phyloP scores from a whole-genome alignment of 305 asterid species.

The Fraxinus platypoda region DNA sequence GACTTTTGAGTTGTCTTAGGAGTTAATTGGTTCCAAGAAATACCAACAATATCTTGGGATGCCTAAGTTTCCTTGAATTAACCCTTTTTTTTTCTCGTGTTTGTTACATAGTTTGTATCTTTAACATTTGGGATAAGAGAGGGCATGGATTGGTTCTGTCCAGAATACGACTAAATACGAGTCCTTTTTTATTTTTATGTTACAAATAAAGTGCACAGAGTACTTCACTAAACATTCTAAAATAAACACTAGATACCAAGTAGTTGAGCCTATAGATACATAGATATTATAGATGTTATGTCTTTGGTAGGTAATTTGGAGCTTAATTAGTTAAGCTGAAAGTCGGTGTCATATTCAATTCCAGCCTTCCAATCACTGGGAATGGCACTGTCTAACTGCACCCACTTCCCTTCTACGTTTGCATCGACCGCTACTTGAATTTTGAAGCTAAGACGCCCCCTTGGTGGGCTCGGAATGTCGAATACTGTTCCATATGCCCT shows the following conservation, averaged over 20 bases:
- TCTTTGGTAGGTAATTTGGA: not conserved
- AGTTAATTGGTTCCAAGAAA: too few species aligned
- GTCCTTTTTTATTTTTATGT: not conserved
- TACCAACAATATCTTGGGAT: too few species aligned
- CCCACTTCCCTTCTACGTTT: conserved; percentile 33
- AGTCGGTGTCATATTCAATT: conserved; percentile 36
- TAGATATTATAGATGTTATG: not conserved
- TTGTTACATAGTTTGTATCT: too few species aligned
- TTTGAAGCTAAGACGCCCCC: conserved; percentile 32
- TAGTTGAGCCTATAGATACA: not conserved
- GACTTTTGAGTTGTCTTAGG: too few species aligned
- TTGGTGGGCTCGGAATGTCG: conserved; percentile 48
- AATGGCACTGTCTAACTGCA: conserved; percentile 29
- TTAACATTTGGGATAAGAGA: not conserved
- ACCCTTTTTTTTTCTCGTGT: too few species aligned
- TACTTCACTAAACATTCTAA: not conserved
- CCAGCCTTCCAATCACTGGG: conserved; percentile 52
- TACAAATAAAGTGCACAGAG: not conserved
- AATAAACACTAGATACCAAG: not conserved
- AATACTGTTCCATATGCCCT: conserved; percentile 47
- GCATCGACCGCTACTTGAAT: conserved; percentile 20
- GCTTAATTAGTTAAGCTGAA: conserved; percentile 27
- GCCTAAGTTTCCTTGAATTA: too few species aligned
- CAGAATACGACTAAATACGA: not conserved
- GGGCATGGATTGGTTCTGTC: not conserved